Base-by-base conservation (phyloP, 2,329 filamentous ascomycete genomes). In the Ophiostoma populinum region DNA sequence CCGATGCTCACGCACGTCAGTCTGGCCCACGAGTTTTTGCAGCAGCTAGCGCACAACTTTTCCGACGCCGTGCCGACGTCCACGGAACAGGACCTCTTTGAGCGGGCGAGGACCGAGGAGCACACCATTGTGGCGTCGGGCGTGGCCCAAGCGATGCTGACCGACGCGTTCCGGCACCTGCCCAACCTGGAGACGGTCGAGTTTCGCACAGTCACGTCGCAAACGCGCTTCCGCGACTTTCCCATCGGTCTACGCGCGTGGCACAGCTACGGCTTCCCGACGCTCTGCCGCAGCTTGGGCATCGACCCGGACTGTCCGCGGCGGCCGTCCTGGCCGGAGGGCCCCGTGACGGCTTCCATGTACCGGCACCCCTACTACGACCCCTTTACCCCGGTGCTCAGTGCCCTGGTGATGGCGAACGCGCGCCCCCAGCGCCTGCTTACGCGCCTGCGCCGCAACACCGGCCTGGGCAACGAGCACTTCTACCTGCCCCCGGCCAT, bases 141-240 rank as follows among this genome's bases (percentile, higher is more conserved):
- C 0, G 47, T 54, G 2, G 65, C 67, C 17, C 49, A 58, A 2
- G 56, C 63, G 6, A 59, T 77, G 59, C 59, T 79, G 12, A 53
- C 57, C 0, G 58, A 67, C 21, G 73, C 71, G 2, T 66, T 79
- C 35, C 45, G 49, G 8, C 62, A 65, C 22, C 55, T 80, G 4
- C 47, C 50, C 0, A 67, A 68, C 36, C 59, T 78, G 5, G 52
- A 65, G 20, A 66, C 61, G 0, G 49, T 79, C 11, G 65, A 69
- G 17, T 53, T 79, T 17, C 63, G 74, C 13, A 78, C 46, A 75
- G 67, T 50, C 55, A 64, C 45, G n/a, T 65, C 65, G 0, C 16
- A 5, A 1, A 58, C 49, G 8, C 64, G 71, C 5, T 46, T 46
- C 10, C 63, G 72, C 3, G 72, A 78, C 32, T 55, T 32, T 12